Percentiles rank a stretch among this genome's conserved stretches.
These are phyloP conservation scores for Anisodus acutangulus DNA, from an alignment of 257 asterid genomes.

Conservation along the genomic window DNA sequence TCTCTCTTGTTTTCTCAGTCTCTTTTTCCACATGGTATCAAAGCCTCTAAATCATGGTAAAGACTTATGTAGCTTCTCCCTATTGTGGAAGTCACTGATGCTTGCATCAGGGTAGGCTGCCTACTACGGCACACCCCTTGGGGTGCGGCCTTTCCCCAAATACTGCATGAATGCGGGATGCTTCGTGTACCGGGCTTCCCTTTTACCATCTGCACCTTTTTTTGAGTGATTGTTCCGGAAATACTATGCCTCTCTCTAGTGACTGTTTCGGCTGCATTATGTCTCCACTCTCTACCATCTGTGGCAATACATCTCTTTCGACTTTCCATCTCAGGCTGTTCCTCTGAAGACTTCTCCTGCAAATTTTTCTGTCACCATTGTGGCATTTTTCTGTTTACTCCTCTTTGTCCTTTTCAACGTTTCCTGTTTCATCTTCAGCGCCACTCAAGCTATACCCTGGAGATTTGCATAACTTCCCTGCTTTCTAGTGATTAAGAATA, in stretches of 20 bases:
- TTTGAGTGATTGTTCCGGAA: background rate
- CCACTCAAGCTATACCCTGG: background rate
- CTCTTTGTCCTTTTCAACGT: conserved; percentile 10
- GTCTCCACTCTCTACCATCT: background rate
- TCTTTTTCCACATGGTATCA: conserved; percentile 17
- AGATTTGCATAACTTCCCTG: conserved; percentile 4
- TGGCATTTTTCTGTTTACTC: conserved; percentile 8
- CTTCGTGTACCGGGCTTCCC: background rate
- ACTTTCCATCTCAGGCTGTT: background rate
- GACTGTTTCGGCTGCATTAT: background rate
- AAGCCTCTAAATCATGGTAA: conserved; percentile 9
- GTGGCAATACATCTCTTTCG: conserved; percentile 6
- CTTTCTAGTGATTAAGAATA: background rate
- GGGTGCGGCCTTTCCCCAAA: background rate
- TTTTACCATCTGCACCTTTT: background rate
- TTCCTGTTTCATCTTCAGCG: background rate
- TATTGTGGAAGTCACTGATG: background rate
- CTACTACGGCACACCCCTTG: background rate
- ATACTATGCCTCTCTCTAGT: background rate
- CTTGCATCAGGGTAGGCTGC: background rate
- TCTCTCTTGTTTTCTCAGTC: conserved; percentile 2
- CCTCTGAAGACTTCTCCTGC: conserved; percentile 13
- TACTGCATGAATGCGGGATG: background rate
- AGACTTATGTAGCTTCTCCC: conserved; percentile 2
- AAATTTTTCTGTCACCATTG: background rate